Conservation (phyloP, 306 rosid genomes). For the Pterocarpus santalinus region DNA sequence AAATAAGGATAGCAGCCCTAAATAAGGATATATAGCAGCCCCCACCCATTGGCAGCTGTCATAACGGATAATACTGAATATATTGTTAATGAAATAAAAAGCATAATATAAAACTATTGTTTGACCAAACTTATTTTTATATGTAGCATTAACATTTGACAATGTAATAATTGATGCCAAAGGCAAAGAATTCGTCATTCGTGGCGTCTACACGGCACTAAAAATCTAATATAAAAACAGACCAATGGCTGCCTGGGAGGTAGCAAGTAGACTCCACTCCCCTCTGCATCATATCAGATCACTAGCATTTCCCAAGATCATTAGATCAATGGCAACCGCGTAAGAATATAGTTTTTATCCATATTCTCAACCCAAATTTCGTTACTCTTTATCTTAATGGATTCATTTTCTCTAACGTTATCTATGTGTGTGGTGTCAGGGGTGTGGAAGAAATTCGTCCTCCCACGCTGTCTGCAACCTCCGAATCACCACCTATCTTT, state of each 20-base stretch:
- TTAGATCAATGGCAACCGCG: conserved; percentile 55
- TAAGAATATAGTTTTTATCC: conserved; percentile 17
- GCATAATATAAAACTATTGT: neutral
- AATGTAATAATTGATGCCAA: neutral
- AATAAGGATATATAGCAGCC: too few species aligned
- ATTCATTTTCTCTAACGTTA: neutral
- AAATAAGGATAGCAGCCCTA: too few species aligned
- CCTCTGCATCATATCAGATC: neutral
- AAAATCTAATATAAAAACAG: conserved; percentile 14
- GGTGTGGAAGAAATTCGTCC: conserved; percentile 48
- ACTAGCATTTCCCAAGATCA: neutral
- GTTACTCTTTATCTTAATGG: neutral
- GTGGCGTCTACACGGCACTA: neutral
- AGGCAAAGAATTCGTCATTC: conserved; percentile 1
- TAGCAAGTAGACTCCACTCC: neutral
- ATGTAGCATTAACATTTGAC: neutral
- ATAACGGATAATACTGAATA: neutral
- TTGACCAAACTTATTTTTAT: neutral
- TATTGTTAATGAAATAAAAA: neutral
- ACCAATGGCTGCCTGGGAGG: neutral
- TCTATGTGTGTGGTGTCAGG: conserved; percentile 24
- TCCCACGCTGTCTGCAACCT: conserved; percentile 54
- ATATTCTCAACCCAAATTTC: neutral
- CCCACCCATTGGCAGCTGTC: too few species aligned
- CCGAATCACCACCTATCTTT: conserved; percentile 67